Evolutionary conservation across 441 rosid species (phyloP).

Genomic region (Geranium incanum): DNA sequence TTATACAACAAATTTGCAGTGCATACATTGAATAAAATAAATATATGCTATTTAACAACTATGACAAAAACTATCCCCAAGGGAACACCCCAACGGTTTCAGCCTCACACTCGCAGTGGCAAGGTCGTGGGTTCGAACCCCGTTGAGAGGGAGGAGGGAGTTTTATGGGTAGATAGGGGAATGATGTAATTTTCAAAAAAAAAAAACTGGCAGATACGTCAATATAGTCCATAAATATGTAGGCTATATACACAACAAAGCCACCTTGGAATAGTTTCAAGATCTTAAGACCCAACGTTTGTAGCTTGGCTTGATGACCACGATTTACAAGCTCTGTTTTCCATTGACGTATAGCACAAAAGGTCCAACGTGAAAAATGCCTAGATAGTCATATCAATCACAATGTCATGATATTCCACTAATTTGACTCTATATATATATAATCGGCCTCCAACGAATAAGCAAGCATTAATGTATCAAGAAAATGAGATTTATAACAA

Average conservation of each 20-base stretch:
- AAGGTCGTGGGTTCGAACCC: too few species aligned
- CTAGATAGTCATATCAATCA: neutral
- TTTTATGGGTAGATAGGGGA: too few species aligned
- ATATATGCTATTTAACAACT: neutral
- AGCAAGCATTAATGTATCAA: slow-evolving; percentile 2
- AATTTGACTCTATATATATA: neutral
- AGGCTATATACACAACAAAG: neutral
- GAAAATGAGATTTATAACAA: neutral
- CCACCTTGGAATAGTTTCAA: neutral
- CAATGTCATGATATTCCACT: neutral
- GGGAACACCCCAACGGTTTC: too few species aligned
- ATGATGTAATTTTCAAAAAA: too few species aligned
- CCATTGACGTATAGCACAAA: neutral
- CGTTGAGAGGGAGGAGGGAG: too few species aligned
- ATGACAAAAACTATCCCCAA: neutral
- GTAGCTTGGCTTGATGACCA: neutral
- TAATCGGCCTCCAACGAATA: neutral
- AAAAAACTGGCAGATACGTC: neutral
- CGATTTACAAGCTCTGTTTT: neutral
- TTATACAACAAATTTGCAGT: neutral
- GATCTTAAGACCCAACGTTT: neutral
- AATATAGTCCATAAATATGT: neutral
- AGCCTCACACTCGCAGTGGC: too few species aligned
- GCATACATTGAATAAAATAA: neutral
- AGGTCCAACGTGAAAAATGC: neutral